phyloP scores from a whole-genome alignment of 129 eudicot species.

The Gnaphalium uliginosum region DNA sequence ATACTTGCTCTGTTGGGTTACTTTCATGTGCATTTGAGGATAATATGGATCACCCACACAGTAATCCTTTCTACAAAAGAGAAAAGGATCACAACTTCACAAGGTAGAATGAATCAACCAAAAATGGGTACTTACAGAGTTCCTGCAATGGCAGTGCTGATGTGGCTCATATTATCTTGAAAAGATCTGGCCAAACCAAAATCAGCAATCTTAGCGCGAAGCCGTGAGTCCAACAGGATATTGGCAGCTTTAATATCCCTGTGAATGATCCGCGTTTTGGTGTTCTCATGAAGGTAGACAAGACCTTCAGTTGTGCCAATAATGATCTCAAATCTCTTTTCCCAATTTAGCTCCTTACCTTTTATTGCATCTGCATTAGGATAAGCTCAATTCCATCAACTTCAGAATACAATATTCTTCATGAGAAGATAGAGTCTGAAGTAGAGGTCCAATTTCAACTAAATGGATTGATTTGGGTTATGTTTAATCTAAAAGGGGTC shows the following conservation, averaged over 20 bases:
- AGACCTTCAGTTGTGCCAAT: slow-evolving; percentile 80
- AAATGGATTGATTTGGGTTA: not conserved
- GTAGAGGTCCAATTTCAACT: slow-evolving; percentile 6
- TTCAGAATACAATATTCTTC: not conserved
- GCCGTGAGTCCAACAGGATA: slow-evolving; percentile 67
- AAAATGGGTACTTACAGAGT: slow-evolving; percentile 52
- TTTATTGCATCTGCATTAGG: slow-evolving; percentile 51
- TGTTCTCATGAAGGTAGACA: slow-evolving; percentile 85
- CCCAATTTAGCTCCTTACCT: slow-evolving; percentile 78
- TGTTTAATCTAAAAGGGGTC: too few relatives aligned
- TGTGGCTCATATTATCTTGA: slow-evolving; percentile 83
- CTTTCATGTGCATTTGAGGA: not conserved
- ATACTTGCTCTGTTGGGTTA: not conserved
- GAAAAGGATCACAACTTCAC: slow-evolving; percentile 1
- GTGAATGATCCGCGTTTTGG: slow-evolving; percentile 63
- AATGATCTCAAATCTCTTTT: slow-evolving; percentile 61
- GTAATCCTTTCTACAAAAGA: not conserved
- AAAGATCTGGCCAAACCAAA: slow-evolving; percentile 89
- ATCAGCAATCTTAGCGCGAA: slow-evolving; percentile 86
- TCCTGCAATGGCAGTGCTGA: slow-evolving; percentile 86
- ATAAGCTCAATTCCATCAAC: not conserved
- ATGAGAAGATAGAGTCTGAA: slow-evolving; percentile 17
- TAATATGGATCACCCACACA: not conserved
- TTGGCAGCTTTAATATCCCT: slow-evolving; percentile 82
- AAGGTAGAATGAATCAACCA: slow-evolving; percentile 9